Base-by-base conservation (phyloP, 345 rosid genomes). In the Noccaea caerulescens region DNA sequence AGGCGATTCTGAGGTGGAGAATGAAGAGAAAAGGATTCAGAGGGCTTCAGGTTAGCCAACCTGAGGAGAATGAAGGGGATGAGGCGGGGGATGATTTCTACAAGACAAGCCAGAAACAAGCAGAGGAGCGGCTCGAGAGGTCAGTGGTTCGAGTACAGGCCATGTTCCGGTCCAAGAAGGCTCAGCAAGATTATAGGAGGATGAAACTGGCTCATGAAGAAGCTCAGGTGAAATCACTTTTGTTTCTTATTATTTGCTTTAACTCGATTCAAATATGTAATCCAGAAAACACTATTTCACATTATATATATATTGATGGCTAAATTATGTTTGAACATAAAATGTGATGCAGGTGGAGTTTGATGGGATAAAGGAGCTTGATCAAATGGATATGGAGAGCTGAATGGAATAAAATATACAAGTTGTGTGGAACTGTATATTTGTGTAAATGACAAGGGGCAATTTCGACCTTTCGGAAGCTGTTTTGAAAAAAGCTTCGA, bases 101-200 rank as follows among this genome's bases (percentile, higher is more conserved):
- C 79, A 75, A 65, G 80, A 73, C 84, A 56, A 87, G 99, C 80
- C 87, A 84, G 63, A 85, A 80, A 79, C 99, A 95, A 76, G 97
- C 97, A 14, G 93, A 88, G 79, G 98, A 91, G 54, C 89, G 99
- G 56, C 82, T 88, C 0, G 97, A 86, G 80, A 91, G 84, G 60
- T 84, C 98, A 8, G 98, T 89, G 50, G 81, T 87, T 23, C 75
- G 80, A 16, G 97, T 95, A 59, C 98, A 95, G 66, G 84, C 97
- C 58, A 87, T 95, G 98, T 91, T 95, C 81, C 89, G 98, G 16
- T 95, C 99, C 68, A 95, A 83, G 93, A 83, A 89, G 76, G 97
- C 98, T 43, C 99, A 92, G 76, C 81, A 86, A 58, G 96, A 95
- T 43, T 95, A 95, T 59, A 80, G 85, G 41, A 86, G 91, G 80